Conservation (phyloP, 371 early-diverging fungal genomes). For the Neoconidiobolus thromboides region DNA sequence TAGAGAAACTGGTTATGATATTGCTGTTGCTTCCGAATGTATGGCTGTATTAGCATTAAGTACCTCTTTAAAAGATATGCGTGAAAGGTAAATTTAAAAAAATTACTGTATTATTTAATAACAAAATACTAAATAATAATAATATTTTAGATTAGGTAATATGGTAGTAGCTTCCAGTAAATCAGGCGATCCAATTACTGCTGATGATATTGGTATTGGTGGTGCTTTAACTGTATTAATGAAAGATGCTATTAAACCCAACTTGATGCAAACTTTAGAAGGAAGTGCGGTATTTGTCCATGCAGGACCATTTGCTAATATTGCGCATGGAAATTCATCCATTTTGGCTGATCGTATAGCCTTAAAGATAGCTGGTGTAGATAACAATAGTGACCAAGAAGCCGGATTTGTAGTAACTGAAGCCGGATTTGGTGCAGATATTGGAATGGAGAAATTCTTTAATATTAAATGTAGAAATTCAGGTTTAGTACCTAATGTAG, state of each 20-base stretch:
- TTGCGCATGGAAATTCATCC: conserved; percentile 92
- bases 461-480: conserved; percentile 91
- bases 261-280: conserved; percentile 93
- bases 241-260: conserved; percentile 96
- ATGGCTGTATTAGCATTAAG: conserved; percentile 92
- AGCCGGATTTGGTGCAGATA: conserved; percentile 97
- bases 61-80: conserved; percentile 75
- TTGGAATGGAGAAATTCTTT: conserved; percentile 97
- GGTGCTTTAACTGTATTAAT: conserved; percentile 91
- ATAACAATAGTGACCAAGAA: conserved; percentile 27
- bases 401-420: conserved; percentile 90
- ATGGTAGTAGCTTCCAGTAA: conserved; percentile 85
- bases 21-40: conserved; percentile 90
- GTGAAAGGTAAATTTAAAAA: conserved; percentile 29
- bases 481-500: conserved; percentile 71
- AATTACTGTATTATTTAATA: background rate
- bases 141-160: conserved; percentile 36
- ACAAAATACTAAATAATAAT: background rate
- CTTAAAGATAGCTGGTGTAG: conserved; percentile 69
- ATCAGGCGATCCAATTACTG: conserved; percentile 68
- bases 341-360: conserved; percentile 87
- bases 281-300: conserved; percentile 97
- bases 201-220: conserved; percentile 86
- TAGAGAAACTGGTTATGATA: conserved; percentile 86
- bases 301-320: conserved; percentile 96